A percentile compares a stretch with the other conserved stretches of the same genome.
Conservation (phyloP, 2,329 filamentous ascomycete species). For the Arthrobotrys entomopaga region DNA sequence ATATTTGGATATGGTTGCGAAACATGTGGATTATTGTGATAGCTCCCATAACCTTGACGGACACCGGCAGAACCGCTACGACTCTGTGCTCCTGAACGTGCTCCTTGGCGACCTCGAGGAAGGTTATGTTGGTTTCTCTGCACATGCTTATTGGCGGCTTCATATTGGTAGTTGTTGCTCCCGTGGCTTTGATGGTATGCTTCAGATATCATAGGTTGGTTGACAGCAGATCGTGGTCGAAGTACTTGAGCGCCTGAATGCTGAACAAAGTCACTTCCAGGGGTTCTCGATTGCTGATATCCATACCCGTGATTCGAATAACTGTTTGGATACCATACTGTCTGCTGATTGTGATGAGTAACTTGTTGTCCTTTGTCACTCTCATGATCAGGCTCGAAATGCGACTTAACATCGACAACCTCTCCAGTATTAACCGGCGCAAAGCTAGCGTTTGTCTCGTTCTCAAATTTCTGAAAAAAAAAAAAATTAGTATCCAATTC, state of each 20-base stretch:
- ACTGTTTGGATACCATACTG: conserved; percentile 18
- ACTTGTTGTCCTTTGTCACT: not conserved
- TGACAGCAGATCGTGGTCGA: conserved; percentile 23
- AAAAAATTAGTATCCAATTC: no score
- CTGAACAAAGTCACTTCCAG: conserved; percentile 17
- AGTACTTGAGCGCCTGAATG: conserved; percentile 6
- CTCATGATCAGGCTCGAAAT: not conserved
- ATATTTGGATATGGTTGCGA: not conserved
- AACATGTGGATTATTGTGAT: not conserved
- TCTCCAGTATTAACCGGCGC: no score
- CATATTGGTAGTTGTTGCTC: conserved; percentile 22
- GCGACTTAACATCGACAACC: not conserved
- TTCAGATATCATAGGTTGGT: conserved; percentile 17
- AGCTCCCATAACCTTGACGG: conserved; percentile 24
- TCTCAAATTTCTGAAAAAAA: conserved; percentile 2
- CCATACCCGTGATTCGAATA: conserved; percentile 11
- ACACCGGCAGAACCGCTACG: conserved; percentile 26
- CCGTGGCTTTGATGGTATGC: conserved; percentile 22
- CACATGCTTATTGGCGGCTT: conserved; percentile 7
- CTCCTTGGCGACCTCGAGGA: conserved; percentile 31
- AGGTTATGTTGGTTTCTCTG: conserved; percentile 25
- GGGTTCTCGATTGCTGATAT: not conserved
- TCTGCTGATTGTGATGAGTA: conserved; percentile 20
- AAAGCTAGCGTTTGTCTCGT: not conserved
- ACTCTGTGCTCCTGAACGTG: conserved; percentile 34